phyloP scores from a whole-genome alignment of 2,329 filamentous ascomycete species.

The Mycocentrospora acerina region DNA sequence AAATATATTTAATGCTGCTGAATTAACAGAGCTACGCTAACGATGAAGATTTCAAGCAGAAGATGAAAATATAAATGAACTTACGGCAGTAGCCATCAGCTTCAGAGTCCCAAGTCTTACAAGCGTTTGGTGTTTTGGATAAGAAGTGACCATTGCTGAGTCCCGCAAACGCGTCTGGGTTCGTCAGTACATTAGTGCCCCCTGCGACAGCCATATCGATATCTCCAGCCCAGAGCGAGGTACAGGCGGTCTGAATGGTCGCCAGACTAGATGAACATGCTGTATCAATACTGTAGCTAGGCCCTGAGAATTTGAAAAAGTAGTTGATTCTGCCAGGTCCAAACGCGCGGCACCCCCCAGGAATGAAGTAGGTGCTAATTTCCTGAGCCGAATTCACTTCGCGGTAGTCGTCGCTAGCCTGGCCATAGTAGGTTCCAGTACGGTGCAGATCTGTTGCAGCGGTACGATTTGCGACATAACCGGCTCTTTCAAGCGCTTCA shows the following conservation, averaged over 20 bases:
- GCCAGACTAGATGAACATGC: conserved; percentile 25
- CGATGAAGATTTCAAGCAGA: no score
- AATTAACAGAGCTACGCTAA: no score
- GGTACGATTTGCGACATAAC: conserved; percentile 29
- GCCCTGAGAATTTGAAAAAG: conserved; percentile 39
- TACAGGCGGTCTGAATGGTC: conserved; percentile 18
- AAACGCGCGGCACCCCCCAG: conserved; percentile 51
- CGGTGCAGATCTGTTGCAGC: conserved; percentile 28
- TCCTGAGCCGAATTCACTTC: conserved; percentile 9
- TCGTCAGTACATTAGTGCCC: conserved; percentile 20
- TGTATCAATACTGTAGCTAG: conserved; percentile 45
- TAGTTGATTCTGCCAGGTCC: conserved; percentile 46
- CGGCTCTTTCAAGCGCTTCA: conserved; percentile 20
- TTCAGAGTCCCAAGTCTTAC: conserved; percentile 28
- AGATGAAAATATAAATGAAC: no score
- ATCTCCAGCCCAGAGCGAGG: conserved; percentile 30
- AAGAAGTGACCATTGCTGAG: conserved; percentile 20
- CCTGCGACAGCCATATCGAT: conserved; percentile 23
- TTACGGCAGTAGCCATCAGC: conserved; percentile 37
- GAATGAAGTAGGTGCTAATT: conserved; percentile 40
- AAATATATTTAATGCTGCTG: no score
- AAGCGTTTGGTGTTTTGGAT: conserved; percentile 19
- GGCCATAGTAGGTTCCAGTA: conserved; percentile 36
- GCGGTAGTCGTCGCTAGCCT: conserved; percentile 30
- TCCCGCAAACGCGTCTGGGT: conserved; percentile 16